Evolutionary conservation across 192 early-diverging fungal genomes (phyloP), one percentile per base, ranked within the genome.

Genomic region (Podila epigama): DNA sequence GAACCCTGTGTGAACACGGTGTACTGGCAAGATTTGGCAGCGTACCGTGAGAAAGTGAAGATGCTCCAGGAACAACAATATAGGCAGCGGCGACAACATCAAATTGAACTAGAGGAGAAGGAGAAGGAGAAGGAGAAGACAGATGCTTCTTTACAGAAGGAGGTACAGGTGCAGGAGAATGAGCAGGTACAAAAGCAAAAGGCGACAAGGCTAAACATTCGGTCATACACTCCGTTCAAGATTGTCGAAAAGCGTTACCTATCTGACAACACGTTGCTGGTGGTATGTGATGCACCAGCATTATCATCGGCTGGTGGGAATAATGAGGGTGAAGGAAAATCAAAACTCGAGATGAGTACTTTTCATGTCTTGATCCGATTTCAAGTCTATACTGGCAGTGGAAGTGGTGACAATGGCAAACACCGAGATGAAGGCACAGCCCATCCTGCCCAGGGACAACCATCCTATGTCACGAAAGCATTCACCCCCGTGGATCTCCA

Each of bases 331-430:
- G n/a, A n/a, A n/a, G n/a, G n/a, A n/a, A n/a, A n/a, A n/a, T n/a
- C n/a, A n/a, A n/a, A n/a, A n/a, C n/a, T n/a, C n/a, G n/a, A 4
- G 40, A 2, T 6, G 33, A 41, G 31, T 29, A 67, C 61, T 53
- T 75, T 75, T 40, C 71, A 75, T 63, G n/a, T 75, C 20, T 35
- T 75, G 60, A 75, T 75, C 42, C 71, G 71, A 25, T 68, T 75
- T 54, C 28, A 63, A 29, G n/a, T 48, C 5, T 22, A 5, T 0
- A 0, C n/a, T 22, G 25, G 3, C 44, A 0, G n/a, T 22, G 11
- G n/a, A 44, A 9, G 6, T 18, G 2, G 18, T 6, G 40, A 44
- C 41, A 28, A 28, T 3, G 28, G 8, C 16, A 36, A 35, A 0
- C 36, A 57, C 8, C 51, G 67, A 32, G 20, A 48, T 20, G 18